Percentiles rank a stretch among this genome's conserved stretches.
phyloP scores from a whole-genome alignment of 1,284 basidiomycete genomes.

The Cryptococcus depauperatus region DNA sequence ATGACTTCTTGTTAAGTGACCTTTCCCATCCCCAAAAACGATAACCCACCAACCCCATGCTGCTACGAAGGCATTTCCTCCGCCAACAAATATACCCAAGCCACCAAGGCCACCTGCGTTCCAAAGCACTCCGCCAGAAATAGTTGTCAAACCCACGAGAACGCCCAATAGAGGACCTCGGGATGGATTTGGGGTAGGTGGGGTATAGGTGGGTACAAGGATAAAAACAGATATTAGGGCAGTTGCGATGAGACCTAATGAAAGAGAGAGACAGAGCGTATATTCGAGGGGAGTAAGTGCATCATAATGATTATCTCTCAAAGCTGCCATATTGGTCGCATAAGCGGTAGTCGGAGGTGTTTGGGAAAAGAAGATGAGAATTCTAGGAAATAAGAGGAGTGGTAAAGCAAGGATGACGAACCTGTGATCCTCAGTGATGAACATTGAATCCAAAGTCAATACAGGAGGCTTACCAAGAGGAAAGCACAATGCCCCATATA shows the following conservation, averaged over 20 bases:
- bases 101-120: conserved; percentile 35
- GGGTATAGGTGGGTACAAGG: conserved; percentile 29
- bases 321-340: conserved; percentile 10
- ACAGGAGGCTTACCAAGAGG: conserved; percentile 30
- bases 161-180: conserved; percentile 29
- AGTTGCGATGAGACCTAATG: conserved; percentile 32
- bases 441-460: no score
- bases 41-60: conserved; percentile 44
- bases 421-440: conserved; percentile 16
- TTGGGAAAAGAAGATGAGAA: conserved; percentile 43
- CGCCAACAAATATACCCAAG: conserved; percentile 25
- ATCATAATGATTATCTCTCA: conserved; percentile 35
- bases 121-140: conserved; percentile 26
- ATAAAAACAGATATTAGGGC: conserved; percentile 32
- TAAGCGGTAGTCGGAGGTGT: conserved; percentile 14
- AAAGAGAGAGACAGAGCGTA: conserved; percentile 31
- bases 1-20: conserved; percentile 15
- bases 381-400: conserved; percentile 39
- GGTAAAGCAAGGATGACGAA: conserved; percentile 35
- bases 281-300: conserved; percentile 37
- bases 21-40: conserved; percentile 34
- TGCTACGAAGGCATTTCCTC: conserved; percentile 33
- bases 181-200: conserved; percentile 19
- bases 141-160: conserved; percentile 27
- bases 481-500: conserved; percentile 26